Base-by-base conservation (phyloP, 2,329 filamentous ascomycete species). In the Penicillium sp. region DNA sequence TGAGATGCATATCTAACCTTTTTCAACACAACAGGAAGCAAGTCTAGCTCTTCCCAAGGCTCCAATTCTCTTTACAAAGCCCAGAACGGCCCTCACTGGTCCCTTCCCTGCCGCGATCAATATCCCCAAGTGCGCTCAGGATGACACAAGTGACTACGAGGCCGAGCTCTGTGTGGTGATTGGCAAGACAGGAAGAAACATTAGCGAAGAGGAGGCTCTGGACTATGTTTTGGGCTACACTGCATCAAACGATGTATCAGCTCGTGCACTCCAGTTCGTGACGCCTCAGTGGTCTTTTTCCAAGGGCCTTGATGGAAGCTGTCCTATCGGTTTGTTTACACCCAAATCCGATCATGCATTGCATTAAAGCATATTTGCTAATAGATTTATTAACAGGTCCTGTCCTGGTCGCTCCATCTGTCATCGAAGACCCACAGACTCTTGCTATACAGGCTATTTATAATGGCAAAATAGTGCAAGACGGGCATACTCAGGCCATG, bases 251-350 rank as follows among this genome's bases (percentile, higher is more conserved):
- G 82, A 84, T 51, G 70, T 83, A 20, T 82, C 81, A 0, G 79
- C 80, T 0, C 69, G 82, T 8, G 78, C 78, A 43, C 73, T 75
- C 62, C 82, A 84, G 63, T 65, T 79, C 23, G 79, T 84, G 49
- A 81, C 84, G 58, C 82, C 83, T 64, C 82, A 85, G 60, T 84
- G 83, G 64, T 84, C 78, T 55, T 77, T 84, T 49, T 81, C 82
- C 7, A 84, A 84, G 64, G 81, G 77, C 0, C 68, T 76, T 0
- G 80, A 84, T 63, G 82, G 79, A 0, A 83, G 79, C 60, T 83
- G 80, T 59, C 81, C 81, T 8, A 62, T 66, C 26, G 65, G 63
- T 65, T 57, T 45, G 64, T 12, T 28, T 8, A 28, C 26, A n/a
- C n/a, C n/a, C n/a, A 4, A 8, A 8, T 28, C 26, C 26, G 26